These are phyloP conservation scores for Russula compacta DNA, from an alignment of 768 basidiomycete species.

Conservation along the genomic window DNA sequence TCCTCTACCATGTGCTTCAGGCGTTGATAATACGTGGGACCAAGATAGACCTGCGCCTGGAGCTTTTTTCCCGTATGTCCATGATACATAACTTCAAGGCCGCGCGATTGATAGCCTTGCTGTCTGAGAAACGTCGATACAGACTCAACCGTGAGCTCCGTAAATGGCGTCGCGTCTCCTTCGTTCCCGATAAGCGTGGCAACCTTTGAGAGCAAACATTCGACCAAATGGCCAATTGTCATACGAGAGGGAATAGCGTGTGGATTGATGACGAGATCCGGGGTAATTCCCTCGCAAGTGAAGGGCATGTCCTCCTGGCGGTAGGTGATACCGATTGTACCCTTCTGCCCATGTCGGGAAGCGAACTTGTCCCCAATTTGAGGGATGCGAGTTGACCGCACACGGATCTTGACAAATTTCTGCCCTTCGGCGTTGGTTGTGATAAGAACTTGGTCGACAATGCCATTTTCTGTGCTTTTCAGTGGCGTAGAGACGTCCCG, in stretches of 20 bases:
- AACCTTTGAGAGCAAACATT: conserved; percentile 93
- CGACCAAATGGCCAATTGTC: conserved; percentile 99
- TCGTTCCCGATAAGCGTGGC: conserved; percentile 94
- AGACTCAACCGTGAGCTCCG: conserved; percentile 93
- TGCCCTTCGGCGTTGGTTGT: conserved; percentile 94
- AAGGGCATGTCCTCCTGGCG: conserved; percentile 99
- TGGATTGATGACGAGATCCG: conserved; percentile 97
- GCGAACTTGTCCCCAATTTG: conserved; percentile 99
- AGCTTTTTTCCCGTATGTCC: conserved; percentile 98
- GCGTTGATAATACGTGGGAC: conserved; percentile 98
- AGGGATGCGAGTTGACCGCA: conserved; percentile 91
- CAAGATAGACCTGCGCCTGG: conserved; percentile 96
- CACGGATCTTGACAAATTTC: conserved; percentile 97
- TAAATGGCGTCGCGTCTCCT: conserved; percentile 98
- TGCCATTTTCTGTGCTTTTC: conserved; percentile 96
- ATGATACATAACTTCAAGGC: conserved; percentile 97
- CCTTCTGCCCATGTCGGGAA: conserved; percentile 98
- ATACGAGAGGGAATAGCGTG: conserved; percentile 99
- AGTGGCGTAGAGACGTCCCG: conserved; percentile 96
- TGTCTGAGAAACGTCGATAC: conserved; percentile 87
- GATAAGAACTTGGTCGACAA: conserved; percentile 94
- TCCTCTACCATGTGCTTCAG: conserved; percentile 99
- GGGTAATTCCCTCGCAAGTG: conserved; percentile 92
- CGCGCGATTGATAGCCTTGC: conserved; percentile 94
- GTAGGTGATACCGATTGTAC: conserved; percentile 98